Evolutionary conservation across 2,329 filamentous ascomycete genomes (phyloP).

Genomic region (Thermothelomyces thermophilus): DNA sequence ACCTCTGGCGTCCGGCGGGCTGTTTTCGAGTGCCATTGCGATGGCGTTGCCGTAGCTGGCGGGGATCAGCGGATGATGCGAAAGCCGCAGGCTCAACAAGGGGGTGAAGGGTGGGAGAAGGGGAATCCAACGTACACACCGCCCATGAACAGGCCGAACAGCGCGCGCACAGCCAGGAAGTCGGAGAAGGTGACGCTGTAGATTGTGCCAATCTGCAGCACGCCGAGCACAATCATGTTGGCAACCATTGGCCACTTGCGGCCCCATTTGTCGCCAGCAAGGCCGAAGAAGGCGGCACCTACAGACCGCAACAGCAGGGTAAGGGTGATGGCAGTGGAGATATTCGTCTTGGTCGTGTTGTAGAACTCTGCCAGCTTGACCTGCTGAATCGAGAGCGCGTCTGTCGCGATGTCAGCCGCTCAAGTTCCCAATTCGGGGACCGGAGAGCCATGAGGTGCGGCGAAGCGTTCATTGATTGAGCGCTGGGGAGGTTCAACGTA

Average conservation of each 20-base stretch:
- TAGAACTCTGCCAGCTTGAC: conserved; percentile 56
- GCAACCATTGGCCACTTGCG: conserved; percentile 78
- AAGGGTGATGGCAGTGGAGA: conserved; percentile 68
- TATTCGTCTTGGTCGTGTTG: conserved; percentile 51
- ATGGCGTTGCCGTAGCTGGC: conserved; percentile 63
- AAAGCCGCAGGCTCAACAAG: neutral
- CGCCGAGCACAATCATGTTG: conserved; percentile 61
- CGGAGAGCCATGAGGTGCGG: too few relatives aligned
- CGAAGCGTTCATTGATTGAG: too few relatives aligned
- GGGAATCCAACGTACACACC: conserved; percentile 55
- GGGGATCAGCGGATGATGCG: neutral
- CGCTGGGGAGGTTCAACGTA: neutral
- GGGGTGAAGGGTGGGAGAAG: too few relatives aligned
- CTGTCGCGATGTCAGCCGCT: neutral
- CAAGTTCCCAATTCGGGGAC: neutral
- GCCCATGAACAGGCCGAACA: conserved; percentile 76
- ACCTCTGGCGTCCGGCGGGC: conserved; percentile 57
- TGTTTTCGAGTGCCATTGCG: conserved; percentile 64
- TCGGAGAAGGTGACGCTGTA: conserved; percentile 65
- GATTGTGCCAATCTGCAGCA: conserved; percentile 67
- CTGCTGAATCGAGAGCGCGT: conserved; percentile 72
- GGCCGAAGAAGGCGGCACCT: conserved; percentile 68
- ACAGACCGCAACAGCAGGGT: conserved; percentile 68
- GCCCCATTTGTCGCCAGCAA: conserved; percentile 72
- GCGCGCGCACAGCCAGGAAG: conserved; percentile 65